Evolutionary conservation across 192 early-diverging fungal species (phyloP).

Genomic region (Mycoemilia scoparia): DNA sequence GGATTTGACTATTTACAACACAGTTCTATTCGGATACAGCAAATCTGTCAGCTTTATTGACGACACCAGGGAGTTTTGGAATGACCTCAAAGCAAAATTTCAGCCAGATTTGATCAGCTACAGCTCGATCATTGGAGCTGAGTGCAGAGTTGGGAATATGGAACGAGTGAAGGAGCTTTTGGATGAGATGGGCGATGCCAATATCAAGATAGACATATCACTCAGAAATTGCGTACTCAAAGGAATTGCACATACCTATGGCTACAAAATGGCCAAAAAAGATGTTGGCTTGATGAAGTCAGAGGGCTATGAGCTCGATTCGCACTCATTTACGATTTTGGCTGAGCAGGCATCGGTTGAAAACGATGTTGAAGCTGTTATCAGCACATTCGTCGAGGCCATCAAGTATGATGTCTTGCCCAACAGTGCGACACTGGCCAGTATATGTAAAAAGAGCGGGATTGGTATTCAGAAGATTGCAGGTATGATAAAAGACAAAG

Average conservation of each 20-base stretch:
- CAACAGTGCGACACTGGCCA: no score
- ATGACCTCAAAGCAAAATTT: no score
- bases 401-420: constrained; percentile 11
- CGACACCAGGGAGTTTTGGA: no score
- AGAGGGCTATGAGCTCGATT: constrained; percentile 10
- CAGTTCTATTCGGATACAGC: no score
- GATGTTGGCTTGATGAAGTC: constrained; percentile 15
- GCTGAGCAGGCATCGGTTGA: constrained; percentile 9
- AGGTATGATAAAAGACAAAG: no score
- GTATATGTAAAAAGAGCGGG: no score
- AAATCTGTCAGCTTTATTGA: no score
- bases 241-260: constrained; percentile 7
- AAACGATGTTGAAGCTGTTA: constrained; percentile 5
- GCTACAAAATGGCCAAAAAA: constrained; percentile 10
- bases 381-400: constrained; percentile 4
- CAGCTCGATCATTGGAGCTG: constrained; percentile 17
- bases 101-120: constrained; percentile 14
- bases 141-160: constrained; percentile 15
- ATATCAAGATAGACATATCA: constrained; percentile 12
- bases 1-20: no score
- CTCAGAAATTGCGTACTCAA: constrained; percentile 21
- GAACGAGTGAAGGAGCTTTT: constrained; percentile 5
- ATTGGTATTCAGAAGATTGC: no score
- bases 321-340: constrained; percentile 13
- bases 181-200: constrained; percentile 13